Evolutionary conservation across 139 green algal genomes (phyloP).

Genomic region (Tetraselmis striata): DNA sequence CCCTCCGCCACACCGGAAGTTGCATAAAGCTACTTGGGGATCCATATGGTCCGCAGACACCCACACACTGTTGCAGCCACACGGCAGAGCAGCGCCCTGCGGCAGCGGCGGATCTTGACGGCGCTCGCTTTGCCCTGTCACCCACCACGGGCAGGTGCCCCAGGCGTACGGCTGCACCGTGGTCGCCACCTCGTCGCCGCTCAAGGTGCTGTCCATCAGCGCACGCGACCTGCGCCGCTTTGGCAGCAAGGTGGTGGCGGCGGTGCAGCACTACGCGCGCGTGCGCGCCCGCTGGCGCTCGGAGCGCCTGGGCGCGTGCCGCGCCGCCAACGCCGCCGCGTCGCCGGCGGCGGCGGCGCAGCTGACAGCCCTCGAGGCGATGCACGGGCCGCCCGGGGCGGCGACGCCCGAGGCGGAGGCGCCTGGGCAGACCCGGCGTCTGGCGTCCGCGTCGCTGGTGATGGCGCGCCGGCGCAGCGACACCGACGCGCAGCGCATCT

Average conservation of each 20-base stretch:
- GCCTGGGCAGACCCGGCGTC: too few relatives aligned
- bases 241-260: slow-evolving; percentile 1
- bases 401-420: background rate
- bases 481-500: background rate
- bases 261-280: slow-evolving; percentile 9
- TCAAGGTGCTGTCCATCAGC: slow-evolving; percentile 14
- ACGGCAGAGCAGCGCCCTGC: too few relatives aligned
- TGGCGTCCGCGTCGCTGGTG: background rate
- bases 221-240: slow-evolving; percentile 23
- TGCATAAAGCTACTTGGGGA: too few relatives aligned
- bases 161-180: slow-evolving; percentile 6
- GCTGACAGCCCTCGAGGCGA: background rate
- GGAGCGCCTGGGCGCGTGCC: background rate
- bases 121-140: too few relatives aligned
- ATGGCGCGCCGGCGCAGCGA: background rate
- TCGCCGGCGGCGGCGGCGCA: background rate
- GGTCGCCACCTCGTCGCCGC: slow-evolving; percentile 7
- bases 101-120: too few relatives aligned
- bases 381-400: background rate
- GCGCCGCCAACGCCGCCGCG: background rate
- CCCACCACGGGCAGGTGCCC: too few relatives aligned
- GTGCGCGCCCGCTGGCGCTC: background rate
- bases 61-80: too few relatives aligned
- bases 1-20: too few relatives aligned
- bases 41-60: too few relatives aligned